Evolutionary conservation across 129 eudicot genomes (phyloP).

Genomic region (Flaveria trinervia): DNA sequence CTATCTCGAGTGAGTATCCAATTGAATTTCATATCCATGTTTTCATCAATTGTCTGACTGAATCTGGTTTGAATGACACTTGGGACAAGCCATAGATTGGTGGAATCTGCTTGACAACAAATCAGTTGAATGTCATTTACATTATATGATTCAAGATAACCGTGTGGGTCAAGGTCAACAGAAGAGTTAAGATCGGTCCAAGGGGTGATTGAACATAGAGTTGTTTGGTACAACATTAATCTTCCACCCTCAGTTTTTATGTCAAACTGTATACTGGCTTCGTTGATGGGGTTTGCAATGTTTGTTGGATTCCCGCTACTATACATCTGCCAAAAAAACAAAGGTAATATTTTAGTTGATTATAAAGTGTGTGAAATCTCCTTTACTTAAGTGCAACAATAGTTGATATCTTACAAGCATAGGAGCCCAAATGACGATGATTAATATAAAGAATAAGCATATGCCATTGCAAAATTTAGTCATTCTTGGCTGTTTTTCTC

Average conservation of each 20-base stretch:
- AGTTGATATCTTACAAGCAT: slow-evolving; percentile 47
- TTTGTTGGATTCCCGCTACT: slow-evolving; percentile 65
- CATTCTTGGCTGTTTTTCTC: slow-evolving; percentile 48
- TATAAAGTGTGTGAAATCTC: background rate
- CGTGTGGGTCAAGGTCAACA: slow-evolving; percentile 47
- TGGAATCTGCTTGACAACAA: slow-evolving; percentile 62
- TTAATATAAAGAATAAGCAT: slow-evolving; percentile 48
- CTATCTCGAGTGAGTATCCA: slow-evolving; percentile 53
- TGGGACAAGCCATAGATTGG: slow-evolving; percentile 54
- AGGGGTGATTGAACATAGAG: slow-evolving; percentile 48
- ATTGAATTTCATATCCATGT: slow-evolving; percentile 42
- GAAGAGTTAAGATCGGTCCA: slow-evolving; percentile 38
- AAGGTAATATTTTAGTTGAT: background rate
- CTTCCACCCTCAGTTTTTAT: slow-evolving; percentile 47
- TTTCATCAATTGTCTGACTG: slow-evolving; percentile 32
- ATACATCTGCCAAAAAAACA: slow-evolving; percentile 46
- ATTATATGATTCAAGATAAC: slow-evolving; percentile 44
- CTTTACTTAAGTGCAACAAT: background rate
- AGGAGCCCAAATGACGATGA: slow-evolving; percentile 59
- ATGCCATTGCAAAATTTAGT: slow-evolving; percentile 58
- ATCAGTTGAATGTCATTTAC: slow-evolving; percentile 51
- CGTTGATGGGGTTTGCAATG: slow-evolving; percentile 59
- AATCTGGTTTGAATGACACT: slow-evolving; percentile 41
- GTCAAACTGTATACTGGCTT: slow-evolving; percentile 53
- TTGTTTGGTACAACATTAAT: slow-evolving; percentile 46